These are phyloP conservation scores for Centella asiatica DNA, from an alignment of 129 eudicot species.

Conservation along the genomic window DNA sequence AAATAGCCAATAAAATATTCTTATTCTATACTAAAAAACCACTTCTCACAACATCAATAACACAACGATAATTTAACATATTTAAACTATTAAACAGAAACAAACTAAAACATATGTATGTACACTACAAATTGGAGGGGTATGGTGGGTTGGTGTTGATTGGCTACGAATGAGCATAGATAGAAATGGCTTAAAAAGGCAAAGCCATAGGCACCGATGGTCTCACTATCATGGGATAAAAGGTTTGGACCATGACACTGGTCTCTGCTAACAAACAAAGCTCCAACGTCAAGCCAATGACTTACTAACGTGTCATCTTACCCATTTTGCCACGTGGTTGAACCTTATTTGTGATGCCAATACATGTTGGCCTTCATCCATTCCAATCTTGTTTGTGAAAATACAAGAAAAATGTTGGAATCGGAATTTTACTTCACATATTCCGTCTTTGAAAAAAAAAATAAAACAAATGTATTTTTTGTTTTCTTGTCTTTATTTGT, in stretches of 20 bases:
- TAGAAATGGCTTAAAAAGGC: conserved; percentile 1
- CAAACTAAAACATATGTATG: too few species aligned
- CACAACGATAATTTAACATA: too few species aligned
- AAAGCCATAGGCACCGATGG: conserved; percentile 6
- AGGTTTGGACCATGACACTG: neutral
- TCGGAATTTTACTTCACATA: conserved; percentile 5
- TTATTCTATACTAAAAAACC: too few species aligned
- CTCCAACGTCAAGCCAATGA: neutral
- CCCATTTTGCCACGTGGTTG: conserved; percentile 11
- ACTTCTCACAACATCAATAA: too few species aligned
- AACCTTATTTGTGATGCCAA: conserved; percentile 8
- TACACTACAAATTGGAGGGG: too few species aligned
- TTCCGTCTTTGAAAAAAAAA: too few species aligned
- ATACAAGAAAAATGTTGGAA: neutral
- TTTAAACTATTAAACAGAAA: too few species aligned
- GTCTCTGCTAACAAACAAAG: neutral
- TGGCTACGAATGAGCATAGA: neutral
- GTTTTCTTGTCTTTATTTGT: neutral
- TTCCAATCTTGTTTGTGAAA: neutral
- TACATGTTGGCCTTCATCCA: neutral
- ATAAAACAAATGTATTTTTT: too few species aligned
- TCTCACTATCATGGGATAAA: neutral
- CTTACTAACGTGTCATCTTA: neutral
- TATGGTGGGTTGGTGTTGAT: too few species aligned
- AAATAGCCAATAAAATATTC: too few species aligned